Conservation (phyloP, 176 grass and related monocot genomes). For the Neostapfia colusana region DNA sequence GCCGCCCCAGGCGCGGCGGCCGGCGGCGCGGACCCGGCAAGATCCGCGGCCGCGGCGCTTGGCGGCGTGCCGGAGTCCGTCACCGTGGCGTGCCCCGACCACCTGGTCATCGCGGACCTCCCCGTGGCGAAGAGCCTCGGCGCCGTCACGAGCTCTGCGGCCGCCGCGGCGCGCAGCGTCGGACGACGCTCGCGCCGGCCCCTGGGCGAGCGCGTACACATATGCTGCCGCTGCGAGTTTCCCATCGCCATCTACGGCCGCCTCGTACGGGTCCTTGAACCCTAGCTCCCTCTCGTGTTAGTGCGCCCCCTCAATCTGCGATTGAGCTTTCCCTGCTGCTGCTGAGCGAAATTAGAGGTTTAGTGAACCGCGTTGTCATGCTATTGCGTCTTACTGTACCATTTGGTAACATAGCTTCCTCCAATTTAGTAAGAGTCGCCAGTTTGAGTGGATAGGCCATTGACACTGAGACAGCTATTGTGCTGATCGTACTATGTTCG, state of each 20-base stretch:
- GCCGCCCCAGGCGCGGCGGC: slow-evolving; percentile 41
- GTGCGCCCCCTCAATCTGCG: background rate
- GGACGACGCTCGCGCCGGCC: slow-evolving; percentile 71
- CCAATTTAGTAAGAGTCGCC: background rate
- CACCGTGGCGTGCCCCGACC: slow-evolving; percentile 79
- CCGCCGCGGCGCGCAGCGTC: slow-evolving; percentile 50
- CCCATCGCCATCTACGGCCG: slow-evolving; percentile 80
- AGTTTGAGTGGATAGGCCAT: background rate
- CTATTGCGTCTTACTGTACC: background rate
- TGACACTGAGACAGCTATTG: background rate
- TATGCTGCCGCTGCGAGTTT: slow-evolving; percentile 82
- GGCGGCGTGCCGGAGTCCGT: slow-evolving; percentile 50
- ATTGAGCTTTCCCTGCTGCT: background rate
- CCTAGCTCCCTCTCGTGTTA: background rate
- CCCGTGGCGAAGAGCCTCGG: slow-evolving; percentile 83
- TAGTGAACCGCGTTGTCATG: background rate
- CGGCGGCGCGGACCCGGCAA: slow-evolving; percentile 24
- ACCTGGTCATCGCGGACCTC: slow-evolving; percentile 81
- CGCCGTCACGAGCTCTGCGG: slow-evolving; percentile 63
- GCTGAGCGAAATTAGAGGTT: background rate
- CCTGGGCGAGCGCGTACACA: slow-evolving; percentile 81
- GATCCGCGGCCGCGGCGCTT: slow-evolving; percentile 28
- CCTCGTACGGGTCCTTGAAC: slow-evolving; percentile 55
- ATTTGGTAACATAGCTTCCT: background rate
- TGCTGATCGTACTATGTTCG: background rate